Conservation (phyloP, 805 yeast species). For the Saccharomycopsis selenospora region DNA sequence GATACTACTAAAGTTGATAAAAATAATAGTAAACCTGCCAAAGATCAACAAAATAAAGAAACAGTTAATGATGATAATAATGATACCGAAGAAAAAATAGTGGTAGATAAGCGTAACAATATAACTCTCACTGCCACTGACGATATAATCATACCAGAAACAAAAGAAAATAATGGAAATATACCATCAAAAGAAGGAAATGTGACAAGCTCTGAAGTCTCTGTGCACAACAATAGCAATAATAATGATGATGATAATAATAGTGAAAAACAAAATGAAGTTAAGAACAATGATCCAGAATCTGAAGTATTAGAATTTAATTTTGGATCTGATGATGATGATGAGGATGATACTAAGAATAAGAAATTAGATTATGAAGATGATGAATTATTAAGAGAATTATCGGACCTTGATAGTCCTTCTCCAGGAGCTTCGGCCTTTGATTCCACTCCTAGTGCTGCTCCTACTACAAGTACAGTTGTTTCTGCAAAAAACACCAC, state of each 20-base stretch:
- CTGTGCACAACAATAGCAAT: background rate
- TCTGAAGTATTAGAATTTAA: background rate
- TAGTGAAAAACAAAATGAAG: constrained; percentile 1
- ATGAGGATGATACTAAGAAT: background rate
- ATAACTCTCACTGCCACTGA: too few relatives aligned
- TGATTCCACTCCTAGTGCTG: too few relatives aligned
- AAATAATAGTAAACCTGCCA: too few relatives aligned
- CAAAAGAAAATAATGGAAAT: background rate
- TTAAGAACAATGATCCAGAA: background rate
- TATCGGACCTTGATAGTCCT: too few relatives aligned
- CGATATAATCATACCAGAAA: too few relatives aligned
- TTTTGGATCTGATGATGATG: constrained; percentile 1
- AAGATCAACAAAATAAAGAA: too few relatives aligned
- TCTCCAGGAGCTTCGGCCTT: too few relatives aligned
- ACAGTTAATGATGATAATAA: background rate
- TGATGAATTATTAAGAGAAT: too few relatives aligned
- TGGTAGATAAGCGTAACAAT: background rate
- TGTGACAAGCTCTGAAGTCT: background rate
- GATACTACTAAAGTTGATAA: background rate
- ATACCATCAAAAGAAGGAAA: background rate
- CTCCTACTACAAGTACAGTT: too few relatives aligned
- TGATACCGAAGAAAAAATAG: background rate
- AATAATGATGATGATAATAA: background rate
- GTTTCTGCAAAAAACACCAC: too few relatives aligned
- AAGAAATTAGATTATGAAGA: too few relatives aligned